Percentiles rank a stretch among this genome's conserved stretches.
phyloP scores from a whole-genome alignment of 805 yeast species.

The Wickerhamomyces queroliae region DNA sequence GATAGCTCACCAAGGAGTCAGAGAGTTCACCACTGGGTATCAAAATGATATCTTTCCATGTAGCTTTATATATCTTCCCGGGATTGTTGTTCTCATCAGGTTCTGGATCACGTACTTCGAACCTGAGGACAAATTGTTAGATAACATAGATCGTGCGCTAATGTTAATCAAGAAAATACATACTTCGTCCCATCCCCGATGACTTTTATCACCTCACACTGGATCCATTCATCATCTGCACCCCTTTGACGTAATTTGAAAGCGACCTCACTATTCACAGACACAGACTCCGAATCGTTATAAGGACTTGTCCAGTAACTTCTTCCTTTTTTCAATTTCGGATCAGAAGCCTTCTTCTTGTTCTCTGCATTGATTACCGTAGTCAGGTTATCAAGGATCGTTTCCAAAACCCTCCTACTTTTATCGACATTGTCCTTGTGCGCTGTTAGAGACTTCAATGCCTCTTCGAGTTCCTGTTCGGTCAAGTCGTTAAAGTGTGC shows the following conservation, averaged over 20 bases:
- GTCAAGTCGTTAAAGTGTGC: constrained; percentile 26
- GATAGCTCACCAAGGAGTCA: constrained; percentile 43
- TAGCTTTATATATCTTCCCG: constrained; percentile 80
- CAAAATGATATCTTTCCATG: constrained; percentile 69
- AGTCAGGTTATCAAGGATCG: constrained; percentile 40
- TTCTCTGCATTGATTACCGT: constrained; percentile 30
- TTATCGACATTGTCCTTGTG: constrained; percentile 58
- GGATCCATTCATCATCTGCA: constrained; percentile 90
- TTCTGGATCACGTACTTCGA: constrained; percentile 95
- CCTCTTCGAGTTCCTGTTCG: constrained; percentile 33
- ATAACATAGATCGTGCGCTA: not conserved
- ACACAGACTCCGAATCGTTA: constrained; percentile 53
- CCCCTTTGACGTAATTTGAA: constrained; percentile 67
- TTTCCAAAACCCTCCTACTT: constrained; percentile 36
- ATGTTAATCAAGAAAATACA: constrained; percentile 7
- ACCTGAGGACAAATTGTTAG: constrained; percentile 30
- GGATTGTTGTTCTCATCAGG: constrained; percentile 91
- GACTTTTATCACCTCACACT: constrained; percentile 80
- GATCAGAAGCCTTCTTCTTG: constrained; percentile 16
- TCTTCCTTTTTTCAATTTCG: constrained; percentile 23
- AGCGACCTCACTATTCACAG: constrained; percentile 80
- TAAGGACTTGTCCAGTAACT: constrained; percentile 42
- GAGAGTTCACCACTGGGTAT: constrained; percentile 53
- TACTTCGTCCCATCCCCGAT: constrained; percentile 58
- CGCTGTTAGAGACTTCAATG: constrained; percentile 36